Conservation (phyloP, 345 rosid species). For the Citrus australasica region DNA sequence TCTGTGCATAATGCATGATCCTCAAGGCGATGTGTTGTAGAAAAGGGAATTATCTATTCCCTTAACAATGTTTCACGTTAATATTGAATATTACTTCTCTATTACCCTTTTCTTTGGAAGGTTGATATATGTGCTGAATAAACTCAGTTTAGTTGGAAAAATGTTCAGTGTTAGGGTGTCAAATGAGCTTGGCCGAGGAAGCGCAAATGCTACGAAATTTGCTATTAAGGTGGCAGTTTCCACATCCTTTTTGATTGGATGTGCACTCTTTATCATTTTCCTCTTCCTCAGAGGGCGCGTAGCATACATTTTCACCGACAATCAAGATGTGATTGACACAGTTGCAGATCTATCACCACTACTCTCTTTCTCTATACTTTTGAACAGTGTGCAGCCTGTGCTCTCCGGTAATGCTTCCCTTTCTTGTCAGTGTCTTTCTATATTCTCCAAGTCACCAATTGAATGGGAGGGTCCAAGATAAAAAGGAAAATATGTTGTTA, state of each 20-base stretch:
- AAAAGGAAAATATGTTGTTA: background rate
- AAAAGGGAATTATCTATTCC: background rate
- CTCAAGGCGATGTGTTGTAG: background rate
- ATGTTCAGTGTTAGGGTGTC: constrained; percentile 69
- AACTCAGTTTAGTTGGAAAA: background rate
- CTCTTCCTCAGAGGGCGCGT: constrained; percentile 47
- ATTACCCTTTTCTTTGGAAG: background rate
- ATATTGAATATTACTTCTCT: background rate
- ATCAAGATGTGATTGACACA: constrained; percentile 47
- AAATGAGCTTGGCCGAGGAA: constrained; percentile 77
- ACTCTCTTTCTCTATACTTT: constrained; percentile 63
- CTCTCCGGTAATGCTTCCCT: constrained; percentile 51
- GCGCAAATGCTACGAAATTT: constrained; percentile 52
- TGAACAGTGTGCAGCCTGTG: constrained; percentile 84
- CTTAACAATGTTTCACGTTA: too few species aligned
- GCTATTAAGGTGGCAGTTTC: constrained; percentile 35
- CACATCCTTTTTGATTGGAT: constrained; percentile 55
- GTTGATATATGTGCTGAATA: background rate
- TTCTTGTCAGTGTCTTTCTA: background rate
- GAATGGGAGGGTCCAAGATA: background rate
- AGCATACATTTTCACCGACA: constrained; percentile 62
- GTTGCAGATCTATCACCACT: constrained; percentile 73
- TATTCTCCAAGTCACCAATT: background rate
- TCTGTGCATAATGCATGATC: background rate
- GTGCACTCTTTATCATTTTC: constrained; percentile 40